Base-by-base conservation (phyloP, 163 green algal genomes). In the Scenedesmus sp. region DNA sequence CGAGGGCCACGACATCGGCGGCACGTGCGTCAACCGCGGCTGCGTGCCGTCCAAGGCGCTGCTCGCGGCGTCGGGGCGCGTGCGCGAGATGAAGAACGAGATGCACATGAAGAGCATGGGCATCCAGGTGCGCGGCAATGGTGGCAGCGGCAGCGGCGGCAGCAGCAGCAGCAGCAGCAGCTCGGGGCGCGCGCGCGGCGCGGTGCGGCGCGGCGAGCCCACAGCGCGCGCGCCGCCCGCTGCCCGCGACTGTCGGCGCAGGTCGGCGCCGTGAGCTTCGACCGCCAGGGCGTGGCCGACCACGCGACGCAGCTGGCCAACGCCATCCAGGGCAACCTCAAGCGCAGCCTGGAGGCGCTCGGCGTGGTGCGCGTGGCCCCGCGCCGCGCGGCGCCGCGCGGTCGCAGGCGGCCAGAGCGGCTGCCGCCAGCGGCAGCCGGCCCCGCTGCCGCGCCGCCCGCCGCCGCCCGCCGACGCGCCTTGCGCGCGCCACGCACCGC, bases 41-140 rank as follows among this genome's bases (percentile, higher is more conserved):
- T 99, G 97, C 86, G 96, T 99, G 64, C 97, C 97, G 62, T 98
- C 92, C 63, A 99, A 99, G 88, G 96, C 97, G 4, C 89, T 99
- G 65, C 93, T 99, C 67, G 96, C 96, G 39, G 96, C 97, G 11
- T 95, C 94, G 15, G 97, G 96, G 45, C 87, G 93, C 28, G 88
- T 99, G 26, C 86, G 95, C 9, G 95, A 99, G 22, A 88, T 98
- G 82, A 87, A 91, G 65, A 93, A 98, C 67, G 84, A 89, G 39
- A 88, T 93, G 65, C 95, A 99, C 87, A 87, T 98, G 31, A 97
- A 98, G 83, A 84, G 87, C 33, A 89, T 98, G 85, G 96, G 95
- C 77, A 96, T 98, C 70, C 91, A 96, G 91, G 91, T 97, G 33
- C 22, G 75, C 6, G 31, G 31, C 53, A 6, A 11, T 11, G 53